Conservation (phyloP, 1,139 yeast genomes). For the Geotrichum aggregatum region DNA sequence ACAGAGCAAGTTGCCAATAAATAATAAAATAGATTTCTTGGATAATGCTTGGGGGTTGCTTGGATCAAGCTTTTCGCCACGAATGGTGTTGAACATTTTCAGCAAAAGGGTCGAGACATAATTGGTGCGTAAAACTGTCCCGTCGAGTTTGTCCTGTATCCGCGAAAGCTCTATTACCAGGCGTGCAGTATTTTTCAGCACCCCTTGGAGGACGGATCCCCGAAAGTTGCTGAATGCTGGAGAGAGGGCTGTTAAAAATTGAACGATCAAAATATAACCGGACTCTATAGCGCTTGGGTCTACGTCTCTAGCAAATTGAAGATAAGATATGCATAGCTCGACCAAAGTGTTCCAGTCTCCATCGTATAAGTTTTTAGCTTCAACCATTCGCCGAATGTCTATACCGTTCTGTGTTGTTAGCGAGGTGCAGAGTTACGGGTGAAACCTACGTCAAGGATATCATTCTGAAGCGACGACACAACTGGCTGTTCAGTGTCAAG, state of each 20-base stretch:
- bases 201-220: conserved; percentile 49
- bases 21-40: conserved; percentile 53
- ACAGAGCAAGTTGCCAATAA: conserved; percentile 57
- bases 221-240: conserved; percentile 55
- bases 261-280: conserved; percentile 58
- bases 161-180: conserved; percentile 50
- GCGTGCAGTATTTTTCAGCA: conserved; percentile 45
- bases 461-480: conserved; percentile 36
- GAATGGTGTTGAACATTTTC: conserved; percentile 58
- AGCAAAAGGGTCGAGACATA: conserved; percentile 56
- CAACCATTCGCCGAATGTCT: conserved; percentile 37
- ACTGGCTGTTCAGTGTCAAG: conserved; percentile 32
- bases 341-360: conserved; percentile 55
- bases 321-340: conserved; percentile 49
- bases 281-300: conserved; percentile 56
- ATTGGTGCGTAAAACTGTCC: conserved; percentile 46
- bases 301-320: conserved; percentile 50
- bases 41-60: conserved; percentile 25
- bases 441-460: conserved; percentile 29
- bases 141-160: conserved; percentile 44
- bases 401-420: conserved; percentile 20
- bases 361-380: conserved; percentile 39
- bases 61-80: conserved; percentile 49
- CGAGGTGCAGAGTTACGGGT: conserved; percentile 1
- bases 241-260: conserved; percentile 51